Evolutionary conservation across 2,329 filamentous ascomycete species (phyloP).

Genomic region (Sporothrix mexicana): DNA sequence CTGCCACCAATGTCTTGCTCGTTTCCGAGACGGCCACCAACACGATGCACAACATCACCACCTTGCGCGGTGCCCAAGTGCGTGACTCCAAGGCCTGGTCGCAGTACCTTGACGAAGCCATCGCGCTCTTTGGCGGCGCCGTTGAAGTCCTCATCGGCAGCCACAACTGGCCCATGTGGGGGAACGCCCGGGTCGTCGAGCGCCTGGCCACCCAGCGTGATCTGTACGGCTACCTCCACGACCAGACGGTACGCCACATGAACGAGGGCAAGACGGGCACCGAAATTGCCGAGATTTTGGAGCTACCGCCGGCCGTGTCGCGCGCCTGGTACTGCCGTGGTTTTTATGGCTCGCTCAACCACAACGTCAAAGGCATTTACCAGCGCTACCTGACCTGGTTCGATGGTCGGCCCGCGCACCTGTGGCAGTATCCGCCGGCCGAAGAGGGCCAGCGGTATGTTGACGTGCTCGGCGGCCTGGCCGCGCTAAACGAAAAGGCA

Average conservation of each 20-base stretch:
- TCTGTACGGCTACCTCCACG: conserved; percentile 31
- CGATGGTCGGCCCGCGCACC: conserved; percentile 29
- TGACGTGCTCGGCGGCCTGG: conserved; percentile 26
- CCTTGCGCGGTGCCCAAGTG: conserved; percentile 29
- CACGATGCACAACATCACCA: conserved; percentile 32
- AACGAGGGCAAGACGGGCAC: conserved; percentile 27
- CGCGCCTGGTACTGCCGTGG: conserved; percentile 31
- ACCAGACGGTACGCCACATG: conserved; percentile 31
- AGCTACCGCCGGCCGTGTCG: conserved; percentile 28
- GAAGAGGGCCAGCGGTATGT: conserved; percentile 30
- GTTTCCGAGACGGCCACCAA: conserved; percentile 30
- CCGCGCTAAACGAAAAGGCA: conserved; percentile 18
- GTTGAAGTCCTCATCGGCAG: conserved; percentile 28
- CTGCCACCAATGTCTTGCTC: conserved; percentile 17
- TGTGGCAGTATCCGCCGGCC: conserved; percentile 22
- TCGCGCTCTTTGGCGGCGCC: conserved; percentile 17
- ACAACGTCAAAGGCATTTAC: conserved; percentile 33
- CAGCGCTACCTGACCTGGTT: conserved; percentile 33
- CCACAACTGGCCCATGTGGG: conserved; percentile 33
- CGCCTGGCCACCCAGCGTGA: conserved; percentile 29
- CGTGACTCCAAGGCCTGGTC: conserved; percentile 32
- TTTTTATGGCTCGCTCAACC: conserved; percentile 30
- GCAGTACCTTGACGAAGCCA: conserved; percentile 27
- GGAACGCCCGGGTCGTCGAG: conserved; percentile 1
- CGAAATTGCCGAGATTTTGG: conserved; percentile 26